phyloP scores from a whole-genome alignment of 768 basidiomycete genomes.

The Leccinum boreale region DNA sequence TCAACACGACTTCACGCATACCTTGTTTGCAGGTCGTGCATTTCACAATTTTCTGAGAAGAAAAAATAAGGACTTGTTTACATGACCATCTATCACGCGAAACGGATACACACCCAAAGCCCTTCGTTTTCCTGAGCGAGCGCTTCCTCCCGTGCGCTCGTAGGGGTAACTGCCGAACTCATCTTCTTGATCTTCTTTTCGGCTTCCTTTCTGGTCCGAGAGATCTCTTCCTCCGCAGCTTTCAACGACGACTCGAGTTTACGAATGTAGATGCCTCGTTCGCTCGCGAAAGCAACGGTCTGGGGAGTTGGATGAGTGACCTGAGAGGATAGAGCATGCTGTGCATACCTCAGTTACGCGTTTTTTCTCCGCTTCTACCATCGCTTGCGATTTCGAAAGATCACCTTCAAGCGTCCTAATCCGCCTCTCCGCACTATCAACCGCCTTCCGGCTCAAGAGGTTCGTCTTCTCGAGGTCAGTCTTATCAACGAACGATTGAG shows the following conservation, averaged over 20 bases:
- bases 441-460: constrained; percentile 28
- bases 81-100: neutral
- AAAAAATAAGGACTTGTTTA: neutral
- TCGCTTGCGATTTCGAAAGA: constrained; percentile 30
- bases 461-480: constrained; percentile 45
- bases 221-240: constrained; percentile 43
- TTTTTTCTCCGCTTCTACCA: constrained; percentile 38
- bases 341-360: constrained; percentile 38
- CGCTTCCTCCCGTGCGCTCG: constrained; percentile 32
- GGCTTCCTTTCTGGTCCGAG: constrained; percentile 46
- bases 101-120: constrained; percentile 50
- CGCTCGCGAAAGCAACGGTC: constrained; percentile 29
- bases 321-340: constrained; percentile 1
- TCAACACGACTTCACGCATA: constrained; percentile 77
- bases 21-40: constrained; percentile 84
- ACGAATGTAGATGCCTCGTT: constrained; percentile 28
- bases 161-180: constrained; percentile 28
- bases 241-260: constrained; percentile 19
- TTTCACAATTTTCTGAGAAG: constrained; percentile 66
- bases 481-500: constrained; percentile 21
- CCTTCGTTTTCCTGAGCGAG: constrained; percentile 50
- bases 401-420: constrained; percentile 32
- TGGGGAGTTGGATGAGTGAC: constrained; percentile 13
- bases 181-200: constrained; percentile 53
- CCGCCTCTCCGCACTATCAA: constrained; percentile 27